Evolutionary conservation across 2,329 filamentous ascomycete species (phyloP), one percentile per base, ranked within the genome.

Genomic region (Polytolypa hystricis): DNA sequence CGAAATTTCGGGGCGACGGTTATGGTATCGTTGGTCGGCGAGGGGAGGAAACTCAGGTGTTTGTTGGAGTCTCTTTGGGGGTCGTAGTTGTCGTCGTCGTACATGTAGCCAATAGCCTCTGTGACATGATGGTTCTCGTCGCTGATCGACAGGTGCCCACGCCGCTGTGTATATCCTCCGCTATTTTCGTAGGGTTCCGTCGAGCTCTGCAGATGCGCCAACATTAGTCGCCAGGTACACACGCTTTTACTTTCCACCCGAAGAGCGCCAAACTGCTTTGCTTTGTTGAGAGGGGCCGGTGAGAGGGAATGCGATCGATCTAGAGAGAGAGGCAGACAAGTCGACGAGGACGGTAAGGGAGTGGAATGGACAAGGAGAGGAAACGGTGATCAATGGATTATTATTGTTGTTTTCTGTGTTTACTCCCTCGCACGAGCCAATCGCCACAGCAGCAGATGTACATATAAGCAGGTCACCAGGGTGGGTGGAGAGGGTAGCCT

Each of bases 71-170:
- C 71, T 50, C 67, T 64, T 48, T 62, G 67, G n/a, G n/a, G n/a
- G 50, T 58, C 62, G 48, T 71, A 62, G 50, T 84, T 74, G 47
- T 79, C 75, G 54, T 84, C 81, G 52, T 82, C 84, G 62, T 95
- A 94, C 62, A 93, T 74, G 51, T 86, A 86, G 35, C 84, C 84
- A 60, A 94, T 93, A 41, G 85, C 82, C 60, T 94, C 87, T 39
- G 86, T 94, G 56, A 94, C 84, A 73, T 94, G 87, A 64, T 94
- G 85, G 63, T 74, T 85, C 42, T 87, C 82, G 62, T 94, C 86
- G 59, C 83, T 91, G 58, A 93, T 79, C 49, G 74, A 78, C 43
- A 79, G 65, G 48, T 77, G 71, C 47, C 72, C 71, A 52, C 70
- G 66, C 44, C 70, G 65, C 49, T 64, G 60, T 48, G 69, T 61